Evolutionary conservation across 768 basidiomycete species (phyloP).

Genomic region (Gymnopilus junonius): DNA sequence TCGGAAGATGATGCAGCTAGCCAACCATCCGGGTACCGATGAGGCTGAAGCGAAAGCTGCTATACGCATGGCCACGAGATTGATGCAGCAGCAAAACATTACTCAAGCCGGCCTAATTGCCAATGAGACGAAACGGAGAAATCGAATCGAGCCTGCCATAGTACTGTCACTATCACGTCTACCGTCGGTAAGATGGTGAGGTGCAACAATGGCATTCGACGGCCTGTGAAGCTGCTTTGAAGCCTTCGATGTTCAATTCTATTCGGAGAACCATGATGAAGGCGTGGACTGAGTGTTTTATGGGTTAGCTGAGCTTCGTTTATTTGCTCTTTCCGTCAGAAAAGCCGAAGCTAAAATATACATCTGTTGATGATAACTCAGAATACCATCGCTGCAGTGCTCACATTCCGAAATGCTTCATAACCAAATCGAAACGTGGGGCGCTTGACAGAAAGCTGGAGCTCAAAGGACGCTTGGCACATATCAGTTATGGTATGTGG

Average conservation of each 20-base stretch:
- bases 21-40: background rate
- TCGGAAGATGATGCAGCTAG: background rate
- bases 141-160: background rate
- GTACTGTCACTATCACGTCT: background rate
- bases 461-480: background rate
- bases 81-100: background rate
- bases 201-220: background rate
- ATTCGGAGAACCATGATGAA: background rate
- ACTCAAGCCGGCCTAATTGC: slow-evolving; percentile 1
- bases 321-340: no score
- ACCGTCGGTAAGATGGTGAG: background rate
- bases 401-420: background rate
- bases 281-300: background rate
- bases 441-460: background rate
- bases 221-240: background rate
- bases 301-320: background rate
- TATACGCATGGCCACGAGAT: background rate
- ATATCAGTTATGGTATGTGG: background rate
- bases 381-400: background rate
- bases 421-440: background rate
- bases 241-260: background rate
- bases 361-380: no score
- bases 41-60: slow-evolving; percentile 1
- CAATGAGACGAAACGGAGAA: background rate
- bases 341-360: no score